Evolutionary conservation across 805 yeast genomes (phyloP).

Genomic region (Saccharomycopsis fibuligera): DNA sequence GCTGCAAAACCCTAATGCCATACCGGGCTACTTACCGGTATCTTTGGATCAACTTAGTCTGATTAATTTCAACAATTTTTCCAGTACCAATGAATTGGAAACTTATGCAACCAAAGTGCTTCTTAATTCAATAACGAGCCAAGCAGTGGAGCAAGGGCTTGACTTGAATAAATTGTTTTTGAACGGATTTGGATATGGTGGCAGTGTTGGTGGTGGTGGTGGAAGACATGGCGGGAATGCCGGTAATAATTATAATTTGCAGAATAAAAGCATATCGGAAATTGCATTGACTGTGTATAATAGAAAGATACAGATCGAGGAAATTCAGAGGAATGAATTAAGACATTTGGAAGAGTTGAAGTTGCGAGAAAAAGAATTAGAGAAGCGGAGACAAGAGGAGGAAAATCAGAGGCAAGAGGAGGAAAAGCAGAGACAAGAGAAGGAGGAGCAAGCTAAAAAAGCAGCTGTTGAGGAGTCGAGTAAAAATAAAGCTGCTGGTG

Average conservation of each 20-base stretch:
- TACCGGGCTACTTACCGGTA: background rate
- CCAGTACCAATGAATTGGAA: slow-evolving; percentile 10
- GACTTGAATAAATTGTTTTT: background rate
- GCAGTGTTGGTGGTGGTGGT: no score
- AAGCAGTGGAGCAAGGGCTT: slow-evolving; percentile 1
- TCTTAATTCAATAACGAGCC: slow-evolving; percentile 2
- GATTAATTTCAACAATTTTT: slow-evolving; percentile 2
- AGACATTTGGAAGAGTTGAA: slow-evolving; percentile 4
- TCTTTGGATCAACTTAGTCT: slow-evolving; percentile 1
- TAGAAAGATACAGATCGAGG: slow-evolving; percentile 11
- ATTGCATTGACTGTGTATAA: slow-evolving; percentile 12
- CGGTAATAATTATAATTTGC: no score
- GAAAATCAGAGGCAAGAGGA: background rate
- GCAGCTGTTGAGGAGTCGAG: slow-evolving; percentile 2
- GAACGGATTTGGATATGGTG: background rate
- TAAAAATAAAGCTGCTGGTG: background rate
- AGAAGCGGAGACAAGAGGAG: background rate
- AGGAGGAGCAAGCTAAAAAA: background rate
- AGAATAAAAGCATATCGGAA: slow-evolving; percentile 8
- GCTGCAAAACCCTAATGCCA: background rate
- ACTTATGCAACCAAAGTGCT: background rate
- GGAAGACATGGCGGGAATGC: no score
- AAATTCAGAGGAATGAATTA: slow-evolving; percentile 2
- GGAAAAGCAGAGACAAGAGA: background rate
- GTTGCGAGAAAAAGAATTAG: slow-evolving; percentile 2